Base-by-base conservation (phyloP, 768 basidiomycete genomes). In the Phanerochaete sordida region DNA sequence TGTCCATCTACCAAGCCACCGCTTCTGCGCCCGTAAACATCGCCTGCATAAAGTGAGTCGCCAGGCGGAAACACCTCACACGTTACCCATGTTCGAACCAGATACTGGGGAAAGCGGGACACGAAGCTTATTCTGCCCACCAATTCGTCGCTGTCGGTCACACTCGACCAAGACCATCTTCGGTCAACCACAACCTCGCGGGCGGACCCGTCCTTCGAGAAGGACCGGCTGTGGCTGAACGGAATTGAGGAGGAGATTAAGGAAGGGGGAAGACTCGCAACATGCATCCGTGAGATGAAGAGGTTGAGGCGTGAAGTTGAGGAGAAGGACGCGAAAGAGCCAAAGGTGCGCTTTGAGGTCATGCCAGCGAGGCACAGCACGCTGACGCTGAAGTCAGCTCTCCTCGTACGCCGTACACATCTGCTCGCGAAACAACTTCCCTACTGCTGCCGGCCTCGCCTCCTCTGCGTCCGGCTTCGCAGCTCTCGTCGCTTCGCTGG, bases 71-170 rank as follows among this genome's bases (percentile, higher is more conserved):
- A 64, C 61, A 35, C 13, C 54, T 3, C 45, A 43, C 3, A 19
- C 26, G 19, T 13, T 46, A 19, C 9, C 37, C 13, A 43, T 51
- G 30, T 16, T 21, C 59, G 58, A 21, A 60, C 28, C 57, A 61
- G 91, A 73, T 98, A 98, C 81, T 99, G 97, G 97, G 97, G 97
- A 64, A 99, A 99, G 76, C 91, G 97, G 62, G 91, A 98, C 75
- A 95, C 93, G 3, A 84, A 87, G 66, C 85, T 98, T 64, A 98
- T 98, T 72, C 80, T 99, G 59, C 97, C 97, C 46, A 98, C 95
- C 64, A 99, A 99, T 76, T 93, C 94, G 0, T 98, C 96, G 11
- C 84, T 99, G n/a, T 98, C 95, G 7, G 92, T 98, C 50, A 98
- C 97, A 2, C 88, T 99, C 63, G 90, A 90, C 69, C 97, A 98